These are phyloP conservation scores for Triticum monococcum DNA, from an alignment of 176 grass and related monocot species.

Conservation along the genomic window DNA sequence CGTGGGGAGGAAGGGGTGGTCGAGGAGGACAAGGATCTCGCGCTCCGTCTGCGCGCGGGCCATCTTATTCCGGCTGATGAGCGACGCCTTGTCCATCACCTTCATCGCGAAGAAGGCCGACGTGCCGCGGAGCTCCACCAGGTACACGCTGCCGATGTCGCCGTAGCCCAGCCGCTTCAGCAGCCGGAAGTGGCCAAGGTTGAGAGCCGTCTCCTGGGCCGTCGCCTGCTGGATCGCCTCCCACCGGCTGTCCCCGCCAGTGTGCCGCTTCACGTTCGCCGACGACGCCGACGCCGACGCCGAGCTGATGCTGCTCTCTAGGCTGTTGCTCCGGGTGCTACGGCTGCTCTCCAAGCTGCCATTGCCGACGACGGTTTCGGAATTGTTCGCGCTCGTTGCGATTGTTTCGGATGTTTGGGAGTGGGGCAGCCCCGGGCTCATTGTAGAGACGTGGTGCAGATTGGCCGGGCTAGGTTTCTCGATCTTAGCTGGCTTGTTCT, in stretches of 20 bases:
- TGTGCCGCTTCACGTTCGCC: slow-evolving; percentile 48
- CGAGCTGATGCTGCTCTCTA: slow-evolving; percentile 31
- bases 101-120: slow-evolving; percentile 57
- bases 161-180: slow-evolving; percentile 90
- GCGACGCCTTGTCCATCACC: slow-evolving; percentile 62
- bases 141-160: slow-evolving; percentile 97
- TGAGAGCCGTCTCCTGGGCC: slow-evolving; percentile 34
- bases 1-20: slow-evolving; percentile 18
- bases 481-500: slow-evolving; percentile 30
- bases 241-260: slow-evolving; percentile 56
- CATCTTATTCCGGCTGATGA: slow-evolving; percentile 54
- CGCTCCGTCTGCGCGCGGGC: slow-evolving; percentile 51
- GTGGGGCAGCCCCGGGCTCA: background rate
- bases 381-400: background rate
- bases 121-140: slow-evolving; percentile 72
- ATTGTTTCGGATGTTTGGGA: background rate
- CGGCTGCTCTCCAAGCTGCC: slow-evolving; percentile 21
- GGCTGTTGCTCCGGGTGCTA: slow-evolving; percentile 43
- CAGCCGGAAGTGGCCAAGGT: slow-evolving; percentile 74
- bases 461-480: slow-evolving; percentile 12
- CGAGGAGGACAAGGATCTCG: slow-evolving; percentile 39
- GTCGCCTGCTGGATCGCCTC: slow-evolving; percentile 46
- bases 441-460: background rate
- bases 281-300: background rate
- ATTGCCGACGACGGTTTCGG: background rate